phyloP scores from a whole-genome alignment of 768 basidiomycete species.

The Lenzites betulinus region DNA sequence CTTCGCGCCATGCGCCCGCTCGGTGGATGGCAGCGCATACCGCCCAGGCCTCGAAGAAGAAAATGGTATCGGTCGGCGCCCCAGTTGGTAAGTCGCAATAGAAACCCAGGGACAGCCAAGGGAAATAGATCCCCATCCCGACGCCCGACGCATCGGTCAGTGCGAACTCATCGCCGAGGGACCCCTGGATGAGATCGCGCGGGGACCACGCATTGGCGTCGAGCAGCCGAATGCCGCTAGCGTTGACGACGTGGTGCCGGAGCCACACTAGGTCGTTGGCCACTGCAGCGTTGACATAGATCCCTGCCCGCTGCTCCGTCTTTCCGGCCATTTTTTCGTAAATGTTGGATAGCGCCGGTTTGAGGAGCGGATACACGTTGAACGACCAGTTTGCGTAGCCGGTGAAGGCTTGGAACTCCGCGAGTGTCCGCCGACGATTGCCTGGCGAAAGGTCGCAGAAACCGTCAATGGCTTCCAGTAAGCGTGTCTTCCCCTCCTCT shows the following conservation, averaged over 20 bases:
- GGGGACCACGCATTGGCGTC: too few relatives aligned
- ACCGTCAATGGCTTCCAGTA: not conserved
- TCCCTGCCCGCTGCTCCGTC: not conserved
- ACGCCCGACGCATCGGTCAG: not conserved
- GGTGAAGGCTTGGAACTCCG: slow-evolving; percentile 35
- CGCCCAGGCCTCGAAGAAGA: slow-evolving; percentile 2
- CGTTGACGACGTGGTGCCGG: not conserved
- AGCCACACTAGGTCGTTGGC: slow-evolving; percentile 38
- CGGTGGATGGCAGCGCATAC: slow-evolving; percentile 5
- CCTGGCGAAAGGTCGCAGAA: not conserved
- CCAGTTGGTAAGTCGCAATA: too few relatives aligned
- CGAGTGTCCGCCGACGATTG: slow-evolving; percentile 8
- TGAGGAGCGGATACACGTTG: slow-evolving; percentile 38
- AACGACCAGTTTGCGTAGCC: slow-evolving; percentile 45
- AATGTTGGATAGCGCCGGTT: slow-evolving; percentile 31
- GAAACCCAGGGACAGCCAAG: too few relatives aligned
- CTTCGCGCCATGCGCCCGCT: not conserved
- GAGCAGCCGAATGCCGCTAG: too few relatives aligned
- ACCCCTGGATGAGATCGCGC: slow-evolving; percentile 21
- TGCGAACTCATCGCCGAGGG: slow-evolving; percentile 26
- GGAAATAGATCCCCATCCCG: too few relatives aligned
- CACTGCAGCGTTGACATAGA: slow-evolving; percentile 36
- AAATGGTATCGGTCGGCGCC: too few relatives aligned
- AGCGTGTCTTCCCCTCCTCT: not conserved
- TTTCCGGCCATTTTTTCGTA: too few relatives aligned